phyloP scores from a whole-genome alignment of 78 protist species.

The Creolimax fragrantissima region DNA sequence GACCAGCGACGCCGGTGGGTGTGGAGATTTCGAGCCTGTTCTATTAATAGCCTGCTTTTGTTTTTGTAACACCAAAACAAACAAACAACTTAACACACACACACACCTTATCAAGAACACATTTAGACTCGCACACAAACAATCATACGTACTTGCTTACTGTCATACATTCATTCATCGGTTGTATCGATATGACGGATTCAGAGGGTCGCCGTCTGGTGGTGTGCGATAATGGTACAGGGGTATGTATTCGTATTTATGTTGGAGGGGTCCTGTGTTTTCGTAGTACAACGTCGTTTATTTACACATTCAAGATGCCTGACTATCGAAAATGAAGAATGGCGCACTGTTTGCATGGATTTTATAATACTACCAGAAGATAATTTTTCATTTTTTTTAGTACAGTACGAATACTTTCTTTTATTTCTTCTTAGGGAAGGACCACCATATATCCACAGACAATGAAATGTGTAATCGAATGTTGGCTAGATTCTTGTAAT shows the following conservation, averaged over 20 bases:
- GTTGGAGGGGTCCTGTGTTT: neutral
- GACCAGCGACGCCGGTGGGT: no score
- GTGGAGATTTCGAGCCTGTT: no score
- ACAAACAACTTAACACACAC: neutral
- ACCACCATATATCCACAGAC: neutral
- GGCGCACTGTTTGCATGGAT: neutral
- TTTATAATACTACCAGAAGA: neutral
- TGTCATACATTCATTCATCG: neutral
- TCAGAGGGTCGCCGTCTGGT: slow-evolving; percentile 29
- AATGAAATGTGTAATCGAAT: neutral
- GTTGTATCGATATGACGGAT: neutral
- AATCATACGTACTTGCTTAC: neutral
- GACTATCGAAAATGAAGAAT: neutral
- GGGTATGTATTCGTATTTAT: slow-evolving; percentile 42
- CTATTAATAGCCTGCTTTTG: no score
- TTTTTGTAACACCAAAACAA: neutral
- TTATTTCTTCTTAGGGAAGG: neutral
- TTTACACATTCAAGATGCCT: neutral
- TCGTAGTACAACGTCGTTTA: neutral
- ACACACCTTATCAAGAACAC: neutral
- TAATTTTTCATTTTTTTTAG: neutral
- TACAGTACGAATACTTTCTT: neutral
- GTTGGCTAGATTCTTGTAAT: neutral
- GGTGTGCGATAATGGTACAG: slow-evolving; percentile 96
- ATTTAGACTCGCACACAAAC: neutral